Evolutionary conservation across 2,329 filamentous ascomycete species (phyloP), one percentile per base, ranked within the genome.

Genomic region (Colletotrichum sp.): DNA sequence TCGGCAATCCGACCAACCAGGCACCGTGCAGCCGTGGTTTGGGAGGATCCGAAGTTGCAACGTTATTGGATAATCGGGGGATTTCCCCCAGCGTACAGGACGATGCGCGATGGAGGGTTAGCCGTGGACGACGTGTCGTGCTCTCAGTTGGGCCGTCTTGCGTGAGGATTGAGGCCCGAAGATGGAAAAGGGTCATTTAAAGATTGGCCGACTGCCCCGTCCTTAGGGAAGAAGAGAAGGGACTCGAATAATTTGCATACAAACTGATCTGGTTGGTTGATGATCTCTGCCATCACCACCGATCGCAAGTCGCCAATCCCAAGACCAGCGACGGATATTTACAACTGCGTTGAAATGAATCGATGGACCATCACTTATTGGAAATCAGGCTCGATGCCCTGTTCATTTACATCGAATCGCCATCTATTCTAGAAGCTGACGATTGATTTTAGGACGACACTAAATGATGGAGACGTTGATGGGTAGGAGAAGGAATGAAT

Each of bases 1-100:
- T 68, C 72, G 63, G 63, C 69, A 72, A 72, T 72, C 55, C 44
- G 30, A 68, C 69, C 72, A 72, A 75, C 63, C 69, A 75, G 44
- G 24, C 28, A 68, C 12, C 44, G 15, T 16, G 30, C n/a, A 26
- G 55, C 15, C 26, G 55, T 26, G 32, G 4, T 18, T 24, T 32
- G 62, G 30, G 18, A 3, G 65, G 18, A 30, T 22, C 15, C 13
- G 32, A 44, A 26, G 26, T 60, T 28, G 52, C 16, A 3, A 60
- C 22, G 22, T 22, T 44, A 39, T 70, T 70, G 68, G 68, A 28
- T 30, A 8, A 15, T 52, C 68, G 57, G 34, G 65, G 65, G 12
- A 28, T 36, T 59, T 39, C 39, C 13, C n/a, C 48, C 39, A 52
- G 44, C n/a, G 64, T 28, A 34, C 64, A 30, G 36, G 64, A 55